These are phyloP conservation scores for Pseudocercospora pini-densiflorae DNA, from an alignment of 2,329 filamentous ascomycete species.

Conservation along the genomic window DNA sequence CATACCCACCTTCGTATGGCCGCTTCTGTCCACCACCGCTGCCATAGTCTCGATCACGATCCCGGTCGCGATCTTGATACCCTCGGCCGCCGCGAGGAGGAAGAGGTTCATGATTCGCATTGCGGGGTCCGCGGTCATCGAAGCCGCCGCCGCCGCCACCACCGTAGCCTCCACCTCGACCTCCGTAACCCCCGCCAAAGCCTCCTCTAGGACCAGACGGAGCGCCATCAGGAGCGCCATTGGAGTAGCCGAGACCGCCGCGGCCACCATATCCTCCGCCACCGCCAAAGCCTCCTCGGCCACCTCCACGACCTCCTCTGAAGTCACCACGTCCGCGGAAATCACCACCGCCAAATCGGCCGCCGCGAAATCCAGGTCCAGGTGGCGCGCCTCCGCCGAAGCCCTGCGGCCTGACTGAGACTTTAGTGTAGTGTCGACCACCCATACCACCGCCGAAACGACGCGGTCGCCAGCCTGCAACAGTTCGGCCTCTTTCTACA, in stretches of 20 bases:
- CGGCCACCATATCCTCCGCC: constrained; percentile 35
- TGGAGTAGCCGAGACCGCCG: constrained; percentile 45
- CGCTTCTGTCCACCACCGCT: constrained; percentile 60
- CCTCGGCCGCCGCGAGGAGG: constrained; percentile 65
- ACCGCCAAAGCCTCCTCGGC: constrained; percentile 44
- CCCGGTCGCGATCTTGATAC: constrained; percentile 47
- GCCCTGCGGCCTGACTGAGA: constrained; percentile 65
- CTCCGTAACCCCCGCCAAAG: constrained; percentile 36
- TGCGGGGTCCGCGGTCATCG: constrained; percentile 59
- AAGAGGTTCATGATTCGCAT: constrained; percentile 84
- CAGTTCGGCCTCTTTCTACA: constrained; percentile 92
- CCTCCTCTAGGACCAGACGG: constrained; percentile 53
- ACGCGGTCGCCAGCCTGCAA: constrained; percentile 90
- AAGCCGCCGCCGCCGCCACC: constrained; percentile 43
- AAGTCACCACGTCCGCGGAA: constrained; percentile 59
- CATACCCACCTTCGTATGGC: constrained; percentile 76
- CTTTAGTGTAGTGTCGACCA: constrained; percentile 90
- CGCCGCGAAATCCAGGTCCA: constrained; percentile 57
- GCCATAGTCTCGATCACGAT: constrained; percentile 44
- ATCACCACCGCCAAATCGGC: constrained; percentile 61
- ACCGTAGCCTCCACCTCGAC: constrained; percentile 41
- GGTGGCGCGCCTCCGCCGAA: constrained; percentile 57
- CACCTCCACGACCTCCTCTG: constrained; percentile 52
- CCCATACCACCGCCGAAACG: constrained; percentile 91
- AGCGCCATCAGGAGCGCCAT: constrained; percentile 52